Evolutionary conservation across 306 rosid species (phyloP).

Genomic region (Dryas octopetala): DNA sequence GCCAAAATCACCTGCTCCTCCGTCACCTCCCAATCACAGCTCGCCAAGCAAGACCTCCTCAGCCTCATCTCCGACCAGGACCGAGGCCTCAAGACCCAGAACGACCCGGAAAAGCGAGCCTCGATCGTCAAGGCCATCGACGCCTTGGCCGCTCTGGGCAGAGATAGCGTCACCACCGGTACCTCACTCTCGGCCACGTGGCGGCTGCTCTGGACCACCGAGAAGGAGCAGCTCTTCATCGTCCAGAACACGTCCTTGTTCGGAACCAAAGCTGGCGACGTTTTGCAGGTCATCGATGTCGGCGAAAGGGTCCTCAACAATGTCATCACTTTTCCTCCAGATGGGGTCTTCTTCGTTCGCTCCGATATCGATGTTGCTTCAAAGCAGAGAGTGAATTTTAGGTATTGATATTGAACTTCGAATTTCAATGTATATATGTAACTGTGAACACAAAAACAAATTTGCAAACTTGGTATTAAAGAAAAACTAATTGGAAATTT

Average conservation of each 20-base stretch:
- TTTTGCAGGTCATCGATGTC: slow-evolving; percentile 86
- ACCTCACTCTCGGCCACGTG: slow-evolving; percentile 71
- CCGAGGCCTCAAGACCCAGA: slow-evolving; percentile 77
- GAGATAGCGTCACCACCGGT: slow-evolving; percentile 57
- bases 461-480: too few species aligned
- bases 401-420: slow-evolving; percentile 30
- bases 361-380: slow-evolving; percentile 66
- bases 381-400: slow-evolving; percentile 78
- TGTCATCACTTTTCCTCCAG: slow-evolving; percentile 88
- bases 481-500: neutral
- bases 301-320: slow-evolving; percentile 57
- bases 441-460: too few species aligned
- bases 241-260: slow-evolving; percentile 68
- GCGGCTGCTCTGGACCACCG: slow-evolving; percentile 92
- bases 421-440: neutral
- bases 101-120: slow-evolving; percentile 37
- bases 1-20: slow-evolving; percentile 54
- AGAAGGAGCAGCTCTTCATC: slow-evolving; percentile 94
- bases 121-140: slow-evolving; percentile 61
- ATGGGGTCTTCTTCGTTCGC: slow-evolving; percentile 92
- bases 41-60: slow-evolving; percentile 61
- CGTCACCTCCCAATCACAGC: slow-evolving; percentile 47
- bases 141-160: slow-evolving; percentile 43
- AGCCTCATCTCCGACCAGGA: slow-evolving; percentile 74
- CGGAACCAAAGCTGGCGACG: slow-evolving; percentile 80